Evolutionary conservation across 2,329 filamentous ascomycete species (phyloP).

Genomic region (Fusarium piperis): DNA sequence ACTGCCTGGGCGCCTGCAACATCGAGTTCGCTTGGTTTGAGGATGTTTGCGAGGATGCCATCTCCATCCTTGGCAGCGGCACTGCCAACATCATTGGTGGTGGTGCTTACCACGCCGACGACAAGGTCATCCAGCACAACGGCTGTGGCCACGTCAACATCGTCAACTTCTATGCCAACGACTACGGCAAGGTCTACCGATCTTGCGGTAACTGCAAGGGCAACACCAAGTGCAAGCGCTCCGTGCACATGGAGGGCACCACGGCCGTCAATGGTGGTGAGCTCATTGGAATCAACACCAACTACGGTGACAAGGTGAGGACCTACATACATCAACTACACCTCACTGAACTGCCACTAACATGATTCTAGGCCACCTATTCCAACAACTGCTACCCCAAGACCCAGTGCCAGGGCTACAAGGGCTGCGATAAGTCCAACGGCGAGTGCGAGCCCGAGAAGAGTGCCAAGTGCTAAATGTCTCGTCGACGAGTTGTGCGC

Average conservation of each 20-base stretch:
- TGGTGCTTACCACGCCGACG: conserved; percentile 54
- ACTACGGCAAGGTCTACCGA: conserved; percentile 56
- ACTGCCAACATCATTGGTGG: conserved; percentile 54
- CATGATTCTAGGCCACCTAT: conserved; percentile 39
- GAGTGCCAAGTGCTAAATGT: conserved; percentile 41
- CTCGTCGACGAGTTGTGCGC: background rate
- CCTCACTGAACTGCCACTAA: background rate
- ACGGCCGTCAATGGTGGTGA: conserved; percentile 53
- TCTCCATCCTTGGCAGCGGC: conserved; percentile 38
- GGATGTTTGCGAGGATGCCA: conserved; percentile 54
- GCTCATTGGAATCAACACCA: conserved; percentile 55
- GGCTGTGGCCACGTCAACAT: conserved; percentile 56
- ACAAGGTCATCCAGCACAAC: conserved; percentile 61
- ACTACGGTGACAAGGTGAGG: conserved; percentile 46
- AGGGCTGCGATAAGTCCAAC: conserved; percentile 43
- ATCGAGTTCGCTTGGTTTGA: conserved; percentile 61
- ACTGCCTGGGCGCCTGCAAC: conserved; percentile 56
- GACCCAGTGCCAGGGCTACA: conserved; percentile 44
- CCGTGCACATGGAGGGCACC: conserved; percentile 56
- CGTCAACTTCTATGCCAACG: conserved; percentile 50
- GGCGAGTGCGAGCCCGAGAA: conserved; percentile 44
- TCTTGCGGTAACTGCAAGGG: conserved; percentile 41
- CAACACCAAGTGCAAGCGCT: conserved; percentile 49
- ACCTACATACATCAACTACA: fast-evolving
- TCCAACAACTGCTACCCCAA: conserved; percentile 43